Evolutionary conservation across 805 yeast genomes (phyloP), one percentile per base, ranked within the genome.

Genomic region (Barnettozyma vustinii): DNA sequence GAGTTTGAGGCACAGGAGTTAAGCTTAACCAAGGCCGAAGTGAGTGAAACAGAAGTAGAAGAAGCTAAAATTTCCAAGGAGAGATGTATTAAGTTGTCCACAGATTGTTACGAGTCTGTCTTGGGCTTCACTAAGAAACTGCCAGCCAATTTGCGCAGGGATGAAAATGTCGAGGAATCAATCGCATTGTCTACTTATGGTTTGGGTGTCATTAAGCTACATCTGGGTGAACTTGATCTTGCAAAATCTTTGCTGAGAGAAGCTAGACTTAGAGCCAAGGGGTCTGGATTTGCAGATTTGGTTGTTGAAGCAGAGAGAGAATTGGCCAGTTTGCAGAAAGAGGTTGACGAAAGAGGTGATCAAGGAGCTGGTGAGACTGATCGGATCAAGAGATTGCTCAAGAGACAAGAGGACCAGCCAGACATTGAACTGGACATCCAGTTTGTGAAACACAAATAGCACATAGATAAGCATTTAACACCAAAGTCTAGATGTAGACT

Each of bases 181-280:
- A 80, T 85, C 39, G 94, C 95, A 0, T 71, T 91, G 62, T 81
- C 96, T 0, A 80, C 89, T 0, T 91, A 86, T 61, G 95, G 96
- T 0, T 71, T 87, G 37, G 98, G 97, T 2, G 95, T 90, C 5
- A 74, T 88, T 10, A 74, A 78, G 40, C 66, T 84, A n/a, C 87
- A 87, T 56, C 60, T 71, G 42, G 77, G 83, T 1, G 68, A 81
- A 10, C 71, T 77, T 48, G 74, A 71, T 2, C 67, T 73, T 47
- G 90, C 96, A 0, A 80, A 77, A 54, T 71, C 80, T 39, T 68
- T 77, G 25, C 69, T 91, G 42, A 70, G 83, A 7, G 90, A 86
- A 61, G 81, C 96, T 0, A 74, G 87, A 32, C 73, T 80, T 23
- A 71, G 89, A 51, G 90, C 95, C 0, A 74, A 75, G 56, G 83